Base-by-base conservation (phyloP, 2,329 filamentous ascomycete species). In the Hypomyces rosellus region DNA sequence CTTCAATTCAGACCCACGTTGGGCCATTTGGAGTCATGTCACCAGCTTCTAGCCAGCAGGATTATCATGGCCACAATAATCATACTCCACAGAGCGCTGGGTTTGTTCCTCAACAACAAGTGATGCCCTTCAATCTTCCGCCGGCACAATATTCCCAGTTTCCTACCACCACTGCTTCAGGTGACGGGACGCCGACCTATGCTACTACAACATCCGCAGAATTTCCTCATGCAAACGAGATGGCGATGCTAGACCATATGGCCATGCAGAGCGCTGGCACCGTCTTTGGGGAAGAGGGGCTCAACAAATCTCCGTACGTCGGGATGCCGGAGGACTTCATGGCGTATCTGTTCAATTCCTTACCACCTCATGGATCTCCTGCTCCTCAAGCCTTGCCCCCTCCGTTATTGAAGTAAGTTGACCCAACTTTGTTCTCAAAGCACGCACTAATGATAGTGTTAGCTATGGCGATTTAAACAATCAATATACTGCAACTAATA, bases 251-350 rank as follows among this genome's bases (percentile, higher is more conserved):
- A 15, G 80, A 84, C 57, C 78, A 83, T 54, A 83, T 85, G 76
- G 69, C 77, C 40, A 77, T 78, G 62, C 75, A 77, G 14, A 84
- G 82, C 50, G 83, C 87, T 4, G 88, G 95, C 59, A 89, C 92
- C 1, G 85, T 96, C 22, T 96, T 96, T 67, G 89, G 89, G 14
- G 89, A 95, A 59, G 85, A 82, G 15, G 84, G 89, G 53, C 61
- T 81, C 38, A 91, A 88, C 59, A 88, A 92, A 51, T 95, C 90
- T 3, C 90, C 92, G 0, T 92, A 92, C 63, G 77, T 78, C 4
- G 85, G 86, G 8, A 87, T 95, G 72, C 86, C 88, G 0, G 89
- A 95, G 63, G 89, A 95, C 62, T 93, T 93, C 61, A 85, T 91
- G 56, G 84, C 86, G 5, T 95, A 87, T 75, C 69, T 95, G 22